phyloP scores from a whole-genome alignment of 441 rosid genomes.

The Manihot esculenta region DNA sequence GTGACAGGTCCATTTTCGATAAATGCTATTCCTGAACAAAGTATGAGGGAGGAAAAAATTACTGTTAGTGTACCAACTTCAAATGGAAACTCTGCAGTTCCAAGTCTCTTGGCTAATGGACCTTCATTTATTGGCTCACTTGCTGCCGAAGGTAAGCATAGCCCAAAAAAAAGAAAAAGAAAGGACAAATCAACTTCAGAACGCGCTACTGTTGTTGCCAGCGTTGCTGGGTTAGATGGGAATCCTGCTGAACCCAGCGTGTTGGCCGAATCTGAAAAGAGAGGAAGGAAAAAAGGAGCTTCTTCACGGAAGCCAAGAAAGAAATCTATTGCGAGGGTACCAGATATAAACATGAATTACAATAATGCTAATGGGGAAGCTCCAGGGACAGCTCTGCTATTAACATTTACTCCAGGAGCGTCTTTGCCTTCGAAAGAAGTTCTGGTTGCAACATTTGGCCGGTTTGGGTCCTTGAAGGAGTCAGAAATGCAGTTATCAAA shows the following conservation, averaged over 20 bases:
- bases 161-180: conserved; percentile 48
- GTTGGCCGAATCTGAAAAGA: conserved; percentile 41
- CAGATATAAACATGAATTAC: conserved; percentile 21
- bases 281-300: conserved; percentile 43
- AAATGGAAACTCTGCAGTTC: conserved; percentile 26
- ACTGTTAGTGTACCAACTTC: conserved; percentile 31
- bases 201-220: conserved; percentile 24
- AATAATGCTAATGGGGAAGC: conserved; percentile 33
- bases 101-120: conserved; percentile 6
- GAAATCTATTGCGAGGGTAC: conserved; percentile 13
- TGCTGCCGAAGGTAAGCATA: conserved; percentile 28
- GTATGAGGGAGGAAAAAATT: conserved; percentile 23
- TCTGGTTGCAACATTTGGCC: conserved; percentile 47
- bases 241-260: conserved; percentile 31
- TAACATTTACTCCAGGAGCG: conserved; percentile 57
- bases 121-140: conserved; percentile 22
- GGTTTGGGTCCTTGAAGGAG: conserved; percentile 69
- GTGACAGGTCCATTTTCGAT: conserved; percentile 36
- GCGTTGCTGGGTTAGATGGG: conserved; percentile 64
- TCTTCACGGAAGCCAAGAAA: conserved; percentile 21
- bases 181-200: conserved; percentile 43
- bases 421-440: conserved; percentile 66
- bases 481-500: conserved; percentile 47
- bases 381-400: conserved; percentile 53
- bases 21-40: conserved; percentile 28